Evolutionary conservation across 164 flowering plant genomes (phyloP), one percentile per base, ranked within the genome.

Genomic region (Annona squamosa): DNA sequence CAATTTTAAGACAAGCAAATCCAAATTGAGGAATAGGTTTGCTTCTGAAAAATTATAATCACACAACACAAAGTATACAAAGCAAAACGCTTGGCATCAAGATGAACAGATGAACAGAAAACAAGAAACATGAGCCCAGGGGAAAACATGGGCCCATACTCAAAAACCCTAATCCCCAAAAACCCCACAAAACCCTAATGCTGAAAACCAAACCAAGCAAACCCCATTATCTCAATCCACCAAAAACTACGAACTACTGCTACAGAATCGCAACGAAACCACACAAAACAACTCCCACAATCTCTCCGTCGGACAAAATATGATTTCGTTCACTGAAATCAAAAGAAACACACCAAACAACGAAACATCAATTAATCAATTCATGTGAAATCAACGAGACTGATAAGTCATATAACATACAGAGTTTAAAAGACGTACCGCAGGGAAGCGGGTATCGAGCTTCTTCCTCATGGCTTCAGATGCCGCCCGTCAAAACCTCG

Each of bases 381-480:
- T 52, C 59, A 52, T 5, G 13, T 52, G 13, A 52, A 63, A 63
- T 19, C 65, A 63, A 19, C 16, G 18, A 10, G 37, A 63, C 3
- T 9, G 5, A 63, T 9, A 63, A 63, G 6, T 10, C 2, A 63
- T 19, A 63, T 16, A 46, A 67, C 12, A 68, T 13, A 68, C 10
- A 67, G 70, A 68, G 7, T 1, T 4, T 12, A 68, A 46, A 6
- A n/a, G 70, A 68, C 70, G 7, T 68, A 68, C 70, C 41, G 70
- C 70, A 1, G 70, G 70, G 46, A 68, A 68, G 46, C 70, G 70
- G 52, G 70, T 68, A 68, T 68, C 70, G 2, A 68, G 56, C 42
- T 68, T 68, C 70, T 68, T 68, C 57, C 70, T 68, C 70, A 68
- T 68, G 56, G 57, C 70, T 10, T 68, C 70, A 68, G 70, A 68